Base-by-base conservation (phyloP, 495 filamentous ascomycete genomes). In the Penicillium arizonense region DNA sequence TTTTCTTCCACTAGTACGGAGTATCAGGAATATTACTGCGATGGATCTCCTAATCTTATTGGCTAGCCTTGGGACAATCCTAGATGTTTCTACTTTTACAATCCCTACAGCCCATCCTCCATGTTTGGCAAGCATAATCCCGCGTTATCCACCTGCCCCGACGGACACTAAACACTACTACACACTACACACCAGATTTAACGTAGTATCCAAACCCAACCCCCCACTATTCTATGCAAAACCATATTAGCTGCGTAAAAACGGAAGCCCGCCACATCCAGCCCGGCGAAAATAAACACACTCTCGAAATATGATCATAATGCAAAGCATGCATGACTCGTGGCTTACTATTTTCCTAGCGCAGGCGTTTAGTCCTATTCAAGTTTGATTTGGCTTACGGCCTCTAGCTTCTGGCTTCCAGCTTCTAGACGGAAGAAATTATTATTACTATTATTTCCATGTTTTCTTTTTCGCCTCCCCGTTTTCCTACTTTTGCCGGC, bases 241-340 rank as follows among this genome's bases (percentile, higher is more conserved):
- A 10, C 28, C 6, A 30, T 30, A 5, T 30, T 30, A 30, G 28
- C 28, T 30, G 28, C 28, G 28, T 30, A 30, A 30, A 26, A 30
- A 7, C 8, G 28, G 28, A 30, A 8, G 28, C 5, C 28, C 28
- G 24, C 6, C 46, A 49, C 39, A 13, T 39, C 34, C 30, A 46
- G 44, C 50, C 23, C 43, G 45, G 44, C 35, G n/a, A 26, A 57
- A 13, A 20, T 14, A 47, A 43, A 36, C 28, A 30, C 28, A 30
- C 7, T 0, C 24, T 7, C 24, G 24, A 26, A 26, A 26, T 5
- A 5, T 7, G 9, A 7, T 5, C 6, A 30, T 4, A 30, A 50
- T 44, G 45, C 58, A 58, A 58, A 58, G 52, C 58, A 23, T 64
- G 49, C 61, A 64, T 58, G 52, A 57, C 58, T 62, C 62, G 55